Evolutionary conservation across 352 stramenopile genomes (phyloP).

Genomic region (Phytopythium boreale): DNA sequence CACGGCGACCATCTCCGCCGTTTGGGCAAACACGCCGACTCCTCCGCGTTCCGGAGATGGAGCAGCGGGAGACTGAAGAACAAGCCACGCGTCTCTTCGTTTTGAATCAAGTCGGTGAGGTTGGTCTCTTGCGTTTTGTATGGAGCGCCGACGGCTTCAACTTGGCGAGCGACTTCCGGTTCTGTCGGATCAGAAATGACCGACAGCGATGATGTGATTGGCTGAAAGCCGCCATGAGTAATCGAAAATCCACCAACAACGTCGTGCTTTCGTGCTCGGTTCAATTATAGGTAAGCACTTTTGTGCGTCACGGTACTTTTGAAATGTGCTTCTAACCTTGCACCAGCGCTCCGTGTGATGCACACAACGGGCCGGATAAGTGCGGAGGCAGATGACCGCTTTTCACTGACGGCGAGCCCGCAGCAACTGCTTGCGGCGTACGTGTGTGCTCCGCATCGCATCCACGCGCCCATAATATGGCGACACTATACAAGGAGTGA

Average conservation of each 20-base stretch:
- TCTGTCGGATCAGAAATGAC: slow-evolving; percentile 1
- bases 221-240: slow-evolving; percentile 1
- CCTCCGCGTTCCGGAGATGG: not conserved
- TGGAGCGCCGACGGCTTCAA: not conserved
- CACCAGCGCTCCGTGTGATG: too few species aligned
- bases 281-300: not conserved
- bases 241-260: not conserved
- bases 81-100: not conserved
- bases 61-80: not conserved
- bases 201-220: not conserved
- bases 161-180: slow-evolving; percentile 3
- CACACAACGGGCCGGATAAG: too few species aligned
- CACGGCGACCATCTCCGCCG: not conserved
- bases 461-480: not conserved
- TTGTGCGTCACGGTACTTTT: not conserved
- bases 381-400: too few species aligned
- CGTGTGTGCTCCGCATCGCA: too few species aligned
- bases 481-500: not conserved
- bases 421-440: too few species aligned
- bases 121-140: not conserved
- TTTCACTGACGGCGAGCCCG: too few species aligned
- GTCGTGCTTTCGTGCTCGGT: not conserved
- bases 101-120: not conserved
- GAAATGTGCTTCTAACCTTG: not conserved
- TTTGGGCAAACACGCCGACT: not conserved